Evolutionary conservation across 83 land plant species (phyloP).

Genomic region (Picea engelmannii): DNA sequence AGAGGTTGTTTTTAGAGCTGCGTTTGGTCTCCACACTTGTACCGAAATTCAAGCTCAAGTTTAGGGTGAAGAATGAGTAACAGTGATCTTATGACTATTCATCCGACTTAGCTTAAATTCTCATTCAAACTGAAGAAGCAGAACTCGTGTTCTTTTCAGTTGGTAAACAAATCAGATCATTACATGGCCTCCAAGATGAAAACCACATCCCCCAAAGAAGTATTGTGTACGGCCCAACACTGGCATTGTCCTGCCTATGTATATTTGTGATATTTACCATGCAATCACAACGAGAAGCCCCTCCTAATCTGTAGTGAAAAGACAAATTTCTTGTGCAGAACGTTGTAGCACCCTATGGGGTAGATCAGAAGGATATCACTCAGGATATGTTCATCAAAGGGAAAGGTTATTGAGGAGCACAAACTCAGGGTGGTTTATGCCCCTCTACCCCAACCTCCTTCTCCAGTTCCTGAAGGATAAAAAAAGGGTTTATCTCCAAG

Average conservation of each 20-base stretch:
- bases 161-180: constrained; percentile 43
- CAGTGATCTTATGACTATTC: constrained; percentile 33
- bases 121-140: constrained; percentile 65
- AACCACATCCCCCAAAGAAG: constrained; percentile 57
- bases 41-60: neutral
- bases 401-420: constrained; percentile 57
- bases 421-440: constrained; percentile 49
- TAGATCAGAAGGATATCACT: constrained; percentile 38
- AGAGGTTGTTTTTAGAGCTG: too few species aligned
- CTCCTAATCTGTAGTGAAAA: constrained; percentile 67
- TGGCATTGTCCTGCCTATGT: constrained; percentile 24
- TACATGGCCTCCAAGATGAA: constrained; percentile 70
- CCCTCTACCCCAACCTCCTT: too few species aligned
- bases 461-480: too few species aligned
- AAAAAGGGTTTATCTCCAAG: too few species aligned
- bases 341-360: constrained; percentile 39
- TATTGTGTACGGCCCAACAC: constrained; percentile 9
- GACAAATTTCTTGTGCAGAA: constrained; percentile 24
- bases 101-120: too few species aligned
- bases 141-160: constrained; percentile 53
- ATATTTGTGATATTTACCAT: constrained; percentile 67
- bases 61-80: neutral
- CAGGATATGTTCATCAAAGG: constrained; percentile 70
- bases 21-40: neutral
- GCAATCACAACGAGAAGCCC: constrained; percentile 70